Evolutionary conservation across 2,329 filamentous ascomycete species (phyloP), one percentile per base, ranked within the genome.

Genomic region (Aspergillus sp.): DNA sequence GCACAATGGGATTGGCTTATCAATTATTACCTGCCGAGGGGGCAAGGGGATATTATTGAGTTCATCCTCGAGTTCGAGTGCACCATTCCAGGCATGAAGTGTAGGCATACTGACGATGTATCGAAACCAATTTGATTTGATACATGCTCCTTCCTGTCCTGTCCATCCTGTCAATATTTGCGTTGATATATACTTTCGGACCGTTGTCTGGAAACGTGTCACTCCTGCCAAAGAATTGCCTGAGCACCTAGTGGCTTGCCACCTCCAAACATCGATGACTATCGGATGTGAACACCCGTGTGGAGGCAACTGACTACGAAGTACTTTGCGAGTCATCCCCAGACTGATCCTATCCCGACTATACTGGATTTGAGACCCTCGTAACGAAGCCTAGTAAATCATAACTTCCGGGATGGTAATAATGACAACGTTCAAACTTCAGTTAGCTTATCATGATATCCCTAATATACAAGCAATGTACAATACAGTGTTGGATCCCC

Each of bases 381-480:
- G 9, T 12, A 35, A 12, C 15, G 15, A 6, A 37, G 3, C 15
- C 35, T 15, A 37, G 35, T 37, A 1, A n/a, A 15, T 31, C 35
- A 37, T 3, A 14, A 14, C 14, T 35, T 41, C 7, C 39, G 39
- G 27, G 9, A 31, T 31, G 9, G 9, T 31, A 31, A 8, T 31
- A 31, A 31, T 11, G 27, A 24, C 23, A 24, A 24, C 39, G 15
- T 50, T 41, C 24, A 48, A 56, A 37, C 5, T 37, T 43, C 41
- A 59, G 43, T 44, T 52, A 56, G 51, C 41, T 62, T 55, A 56
- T 61, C 48, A 56, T 57, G 50, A 51, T 46, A 51, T 56, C 48
- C 51, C 57, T 55, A 56, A 60, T 63, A 52, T 65, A 65, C 63
- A 65, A 56, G 23, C 43, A 49, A 44, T 50, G 44, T 49, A 49